A percentile compares a stretch with the other conserved stretches of the same genome.
Conservation (phyloP, 75 land plant species). For the Pseudotsuga menziesii region DNA sequence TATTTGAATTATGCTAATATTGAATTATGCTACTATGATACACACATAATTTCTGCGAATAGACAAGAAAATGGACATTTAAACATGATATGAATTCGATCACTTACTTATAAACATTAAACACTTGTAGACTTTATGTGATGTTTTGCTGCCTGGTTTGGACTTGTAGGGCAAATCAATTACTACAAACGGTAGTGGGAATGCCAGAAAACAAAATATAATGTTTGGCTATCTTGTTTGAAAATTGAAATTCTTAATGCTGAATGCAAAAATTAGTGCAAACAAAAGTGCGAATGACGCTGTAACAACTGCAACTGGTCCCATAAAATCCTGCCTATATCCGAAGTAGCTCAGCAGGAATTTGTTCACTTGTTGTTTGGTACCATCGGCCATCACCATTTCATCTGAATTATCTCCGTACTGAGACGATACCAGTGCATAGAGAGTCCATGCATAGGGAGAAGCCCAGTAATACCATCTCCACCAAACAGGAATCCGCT, state of each 20-base stretch:
- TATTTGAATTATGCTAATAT: no score
- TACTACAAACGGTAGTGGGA: no score
- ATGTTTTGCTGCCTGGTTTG: no score
- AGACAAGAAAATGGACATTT: no score
- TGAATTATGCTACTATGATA: no score
- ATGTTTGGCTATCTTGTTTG: conserved; percentile 35
- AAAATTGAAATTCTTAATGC: conserved; percentile 64
- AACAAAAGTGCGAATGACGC: conserved; percentile 37
- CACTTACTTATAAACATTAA: no score
- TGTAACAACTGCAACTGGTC: conserved; percentile 24
- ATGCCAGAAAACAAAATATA: no score
- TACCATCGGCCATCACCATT: background rate
- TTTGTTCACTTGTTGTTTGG: conserved; percentile 12
- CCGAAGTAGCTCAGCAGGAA: conserved; percentile 38
- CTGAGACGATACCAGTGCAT: conserved; percentile 32
- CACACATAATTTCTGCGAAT: no score
- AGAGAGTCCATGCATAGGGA: conserved; percentile 63
- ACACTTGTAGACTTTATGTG: no score
- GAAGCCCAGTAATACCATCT: conserved; percentile 79
- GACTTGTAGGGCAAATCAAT: no score
- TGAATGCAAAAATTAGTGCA: conserved; percentile 35
- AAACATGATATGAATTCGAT: no score
- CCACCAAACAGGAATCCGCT: conserved; percentile 80
- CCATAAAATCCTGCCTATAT: conserved; percentile 37
- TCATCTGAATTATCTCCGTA: conserved; percentile 18